These are phyloP conservation scores for Hypoxylon sp. DNA, from an alignment of 2,329 filamentous ascomycete species.

Conservation along the genomic window DNA sequence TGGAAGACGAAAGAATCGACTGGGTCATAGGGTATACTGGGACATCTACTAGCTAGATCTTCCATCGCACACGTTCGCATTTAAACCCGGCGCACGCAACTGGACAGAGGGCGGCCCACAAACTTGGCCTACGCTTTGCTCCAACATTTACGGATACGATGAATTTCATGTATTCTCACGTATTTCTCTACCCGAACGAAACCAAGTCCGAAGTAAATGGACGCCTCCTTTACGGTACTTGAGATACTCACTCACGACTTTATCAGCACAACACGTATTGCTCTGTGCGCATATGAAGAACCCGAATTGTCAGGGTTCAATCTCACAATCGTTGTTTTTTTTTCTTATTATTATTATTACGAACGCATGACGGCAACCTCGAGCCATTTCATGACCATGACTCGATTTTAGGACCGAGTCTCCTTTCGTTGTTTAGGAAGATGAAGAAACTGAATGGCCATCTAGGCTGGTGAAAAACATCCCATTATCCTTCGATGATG, in stretches of 20 bases:
- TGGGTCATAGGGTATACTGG: slow-evolving; percentile 42
- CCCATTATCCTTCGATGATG: slow-evolving; percentile 29
- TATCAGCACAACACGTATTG: slow-evolving; percentile 33
- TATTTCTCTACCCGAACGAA: slow-evolving; percentile 38
- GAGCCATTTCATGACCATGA: slow-evolving; percentile 46
- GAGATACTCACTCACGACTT: slow-evolving; percentile 39
- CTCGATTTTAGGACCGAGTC: slow-evolving; percentile 39
- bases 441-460: slow-evolving; percentile 41
- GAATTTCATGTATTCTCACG: slow-evolving; percentile 47
- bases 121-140: slow-evolving; percentile 8
- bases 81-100: slow-evolving; percentile 1
- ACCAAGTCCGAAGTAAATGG: slow-evolving; percentile 24
- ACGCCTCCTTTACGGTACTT: slow-evolving; percentile 33
- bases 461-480: slow-evolving; percentile 35
- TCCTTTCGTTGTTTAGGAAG: slow-evolving; percentile 41
- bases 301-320: slow-evolving; percentile 33
- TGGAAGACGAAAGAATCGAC: slow-evolving; percentile 74
- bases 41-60: slow-evolving; percentile 23
- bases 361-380: slow-evolving; percentile 49
- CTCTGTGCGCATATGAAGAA: slow-evolving; percentile 38
- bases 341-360: slow-evolving; percentile 35
- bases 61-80: slow-evolving; percentile 14
- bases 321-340: slow-evolving; percentile 44
- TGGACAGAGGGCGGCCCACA: slow-evolving; percentile 11
- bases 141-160: slow-evolving; percentile 35